Base-by-base conservation (phyloP, 2,329 filamentous ascomycete species). In the Alternaria rosae region DNA sequence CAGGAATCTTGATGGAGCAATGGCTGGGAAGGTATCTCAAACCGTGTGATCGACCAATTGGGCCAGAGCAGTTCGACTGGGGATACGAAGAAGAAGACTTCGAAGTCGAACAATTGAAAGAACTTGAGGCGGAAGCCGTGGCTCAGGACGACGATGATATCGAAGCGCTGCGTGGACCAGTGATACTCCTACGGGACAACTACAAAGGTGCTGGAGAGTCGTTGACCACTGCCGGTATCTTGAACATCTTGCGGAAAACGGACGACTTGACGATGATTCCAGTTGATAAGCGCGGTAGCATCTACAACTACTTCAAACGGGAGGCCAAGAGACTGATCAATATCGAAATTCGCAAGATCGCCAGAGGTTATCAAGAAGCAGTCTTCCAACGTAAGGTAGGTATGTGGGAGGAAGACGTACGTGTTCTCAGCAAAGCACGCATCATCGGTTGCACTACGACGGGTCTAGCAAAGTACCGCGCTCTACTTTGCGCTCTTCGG, bases 391-490 rank as follows among this genome's bases (percentile, higher is more conserved):
- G 88, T 8, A 88, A 86, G 53, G 83, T 86, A 20, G 85, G 85
- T 15, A 85, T 82, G 25, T 90, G 86, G 83, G 85, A 89, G 60
- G 82, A 83, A 35, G 86, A 87, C 54, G 81, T 86, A 32, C 86
- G 86, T 53, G 52, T 76, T 5, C 64, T 76, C 20, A 59, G 65
- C 53, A 54, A 68, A 4, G 81, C 86, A 6, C 86, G 84, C 57
- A 75, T 91, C 25, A 84, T 91, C 54, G 88, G 88, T 9, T 85
- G 89, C 82, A 97, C 93, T 0, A 93, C 91, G 0, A 96, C 93
- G 0, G 92, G 92, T 1, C 75, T 96, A 9, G 90, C 89, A 77
- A 96, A 96, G 69, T 94, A 95, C 64, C 88, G 92, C 4, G 87
- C 85, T 1, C 82, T 94, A 3, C 82, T 96, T 21, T 83, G 88